Base-by-base conservation (phyloP, 352 stramenopile species). In the Phytophthora hibernalis region DNA sequence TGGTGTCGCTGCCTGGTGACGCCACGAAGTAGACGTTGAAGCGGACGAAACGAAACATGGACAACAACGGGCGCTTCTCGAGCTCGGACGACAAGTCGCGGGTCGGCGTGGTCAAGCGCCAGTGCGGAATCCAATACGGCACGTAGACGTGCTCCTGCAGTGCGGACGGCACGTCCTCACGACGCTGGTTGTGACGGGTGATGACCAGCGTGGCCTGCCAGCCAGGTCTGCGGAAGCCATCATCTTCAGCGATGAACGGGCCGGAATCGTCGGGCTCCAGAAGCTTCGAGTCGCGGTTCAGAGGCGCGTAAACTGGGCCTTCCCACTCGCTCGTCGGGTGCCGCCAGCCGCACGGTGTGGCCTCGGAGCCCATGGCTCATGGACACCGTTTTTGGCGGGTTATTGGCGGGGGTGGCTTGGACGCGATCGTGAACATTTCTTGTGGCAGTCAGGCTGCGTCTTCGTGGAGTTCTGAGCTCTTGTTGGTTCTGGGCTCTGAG, bases 391-490 rank as follows among this genome's bases (percentile, higher is more conserved):
- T 45, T 26, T 5, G 30, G 6, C 11, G 31, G 30, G 28, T 56
- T 37, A 2, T 9, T 3, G 11, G 31, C 31, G 24, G 10, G 31
- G 49, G 12, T 6, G 49, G 30, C 8, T 20, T 24, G 49, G 16
- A 56, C 12, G 49, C 15, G 31, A 45, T 20, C 1, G 13, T 2
- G 49, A 31, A 22, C 20, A 56, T 28, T 47, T 56, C 50, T 56
- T 21, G 12, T 28, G 51, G 35, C 35, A 49, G 33, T 21, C 35
- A 35, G 5, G 35, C 12, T 56, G 31, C 21, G 13, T 63, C 55
- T 49, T 63, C 31, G 30, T 65, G 57, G 45, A 57, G 45, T 16
- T 57, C 33, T 51, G 21, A 56, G 33, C 44, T 56, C 33, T 38
- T 15, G 9, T 38, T 2, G 11, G 8, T 13, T 31, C 3, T 43